These are phyloP conservation scores for Talaromyces sp. DNA, from an alignment of 2,329 filamentous ascomycete species.

Conservation along the genomic window DNA sequence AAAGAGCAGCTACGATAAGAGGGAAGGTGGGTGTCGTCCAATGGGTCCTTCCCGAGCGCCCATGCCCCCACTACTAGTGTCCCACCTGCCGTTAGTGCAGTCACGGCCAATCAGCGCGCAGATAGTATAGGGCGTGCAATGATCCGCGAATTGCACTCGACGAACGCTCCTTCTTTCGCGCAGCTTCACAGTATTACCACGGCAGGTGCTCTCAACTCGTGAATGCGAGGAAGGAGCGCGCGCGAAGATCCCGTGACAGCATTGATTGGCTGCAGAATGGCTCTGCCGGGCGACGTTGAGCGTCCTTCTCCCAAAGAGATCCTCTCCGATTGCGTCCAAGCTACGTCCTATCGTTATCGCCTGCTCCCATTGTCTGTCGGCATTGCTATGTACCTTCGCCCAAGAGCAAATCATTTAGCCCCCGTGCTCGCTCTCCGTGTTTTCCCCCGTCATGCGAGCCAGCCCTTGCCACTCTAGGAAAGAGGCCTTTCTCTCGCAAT, in stretches of 20 bases:
- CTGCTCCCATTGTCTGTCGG: neutral
- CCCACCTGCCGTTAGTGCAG: neutral
- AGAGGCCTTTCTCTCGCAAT: neutral
- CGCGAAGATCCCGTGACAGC: neutral
- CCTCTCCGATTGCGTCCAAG: neutral
- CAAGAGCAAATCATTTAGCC: conserved; percentile 14
- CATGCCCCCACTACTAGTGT: neutral
- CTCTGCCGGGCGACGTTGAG: neutral
- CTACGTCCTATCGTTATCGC: conserved; percentile 4
- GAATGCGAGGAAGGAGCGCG: conserved; percentile 5
- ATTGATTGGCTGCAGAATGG: neutral
- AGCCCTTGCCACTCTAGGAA: neutral
- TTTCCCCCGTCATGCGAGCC: neutral
- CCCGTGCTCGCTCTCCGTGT: conserved; percentile 5
- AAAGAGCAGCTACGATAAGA: too few relatives aligned
- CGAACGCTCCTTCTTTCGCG: conserved; percentile 10
- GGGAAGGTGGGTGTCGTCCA: neutral
- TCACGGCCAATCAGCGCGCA: conserved; percentile 9
- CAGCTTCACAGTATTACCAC: neutral
- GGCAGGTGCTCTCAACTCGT: conserved; percentile 1
- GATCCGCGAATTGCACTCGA: conserved; percentile 17
- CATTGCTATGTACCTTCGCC: neutral
- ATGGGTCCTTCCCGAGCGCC: conserved; percentile 3
- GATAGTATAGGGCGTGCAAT: conserved; percentile 14
- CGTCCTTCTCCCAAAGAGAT: neutral